phyloP scores from a whole-genome alignment of 306 rosid species.

The Nissolia schottii region DNA sequence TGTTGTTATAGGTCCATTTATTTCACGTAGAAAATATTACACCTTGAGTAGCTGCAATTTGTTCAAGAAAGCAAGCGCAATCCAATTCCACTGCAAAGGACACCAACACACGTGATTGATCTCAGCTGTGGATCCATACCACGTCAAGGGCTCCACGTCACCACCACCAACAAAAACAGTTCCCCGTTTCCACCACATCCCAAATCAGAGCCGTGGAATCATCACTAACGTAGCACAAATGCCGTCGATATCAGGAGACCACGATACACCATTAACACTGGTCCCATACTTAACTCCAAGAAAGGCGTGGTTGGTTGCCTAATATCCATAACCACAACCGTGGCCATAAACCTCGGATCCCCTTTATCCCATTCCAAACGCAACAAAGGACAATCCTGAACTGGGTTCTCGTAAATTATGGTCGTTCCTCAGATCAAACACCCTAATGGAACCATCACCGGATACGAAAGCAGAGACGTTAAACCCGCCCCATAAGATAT shows the following conservation, averaged over 20 bases:
- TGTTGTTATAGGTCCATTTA: no score
- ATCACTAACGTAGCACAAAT: conserved; percentile 50
- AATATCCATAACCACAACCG: conserved; percentile 56
- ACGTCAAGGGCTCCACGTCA: conserved; percentile 47
- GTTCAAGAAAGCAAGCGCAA: conserved; percentile 46
- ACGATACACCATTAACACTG: conserved; percentile 58
- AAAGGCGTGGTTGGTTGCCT: conserved; percentile 55
- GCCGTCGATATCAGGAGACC: conserved; percentile 52
- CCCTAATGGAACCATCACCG: conserved; percentile 65
- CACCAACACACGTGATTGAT: conserved; percentile 67
- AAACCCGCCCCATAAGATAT: conserved; percentile 70
- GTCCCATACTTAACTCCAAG: conserved; percentile 44
- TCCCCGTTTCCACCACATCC: conserved; percentile 43
- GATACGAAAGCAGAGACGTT: conserved; percentile 67
- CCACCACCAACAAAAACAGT: neutral
- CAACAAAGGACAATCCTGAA: conserved; percentile 37
- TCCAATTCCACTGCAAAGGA: conserved; percentile 46
- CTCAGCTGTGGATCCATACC: conserved; percentile 48
- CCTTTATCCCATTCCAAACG: conserved; percentile 69
- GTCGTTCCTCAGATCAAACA: conserved; percentile 65
- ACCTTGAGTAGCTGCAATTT: conserved; percentile 57
- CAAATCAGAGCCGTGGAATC: conserved; percentile 67
- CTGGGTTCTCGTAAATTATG: conserved; percentile 55
- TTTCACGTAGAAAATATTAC: conserved; percentile 20
- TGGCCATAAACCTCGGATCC: conserved; percentile 58